These are phyloP conservation scores for Mucor irregularis DNA, from an alignment of 371 early-diverging fungal species.

Conservation along the genomic window DNA sequence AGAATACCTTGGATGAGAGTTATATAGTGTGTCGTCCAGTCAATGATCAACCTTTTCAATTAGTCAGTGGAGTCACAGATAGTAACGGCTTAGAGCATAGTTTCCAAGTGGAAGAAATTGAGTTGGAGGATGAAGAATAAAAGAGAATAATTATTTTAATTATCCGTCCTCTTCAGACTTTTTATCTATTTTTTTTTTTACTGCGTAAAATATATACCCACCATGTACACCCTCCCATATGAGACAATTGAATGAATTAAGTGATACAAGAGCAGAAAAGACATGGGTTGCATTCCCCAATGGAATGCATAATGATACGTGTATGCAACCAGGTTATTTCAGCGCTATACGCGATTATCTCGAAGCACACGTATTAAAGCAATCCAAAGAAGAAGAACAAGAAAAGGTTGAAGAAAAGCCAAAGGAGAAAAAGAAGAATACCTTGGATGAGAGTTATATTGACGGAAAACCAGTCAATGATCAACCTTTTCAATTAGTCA, in stretches of 20 bases:
- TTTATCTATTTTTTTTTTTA: too few relatives aligned
- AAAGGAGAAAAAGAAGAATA: slow-evolving; percentile 10
- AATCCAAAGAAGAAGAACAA: too few relatives aligned
- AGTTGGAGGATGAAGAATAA: slow-evolving; percentile 16
- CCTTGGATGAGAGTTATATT: slow-evolving; percentile 19
- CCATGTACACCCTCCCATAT: slow-evolving; percentile 89
- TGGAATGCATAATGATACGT: slow-evolving; percentile 94
- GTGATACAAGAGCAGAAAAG: slow-evolving; percentile 54
- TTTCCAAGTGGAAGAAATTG: slow-evolving; percentile 21
- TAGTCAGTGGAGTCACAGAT: slow-evolving; percentile 43
- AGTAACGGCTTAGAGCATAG: slow-evolving; percentile 35
- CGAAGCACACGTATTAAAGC: slow-evolving; percentile 22
- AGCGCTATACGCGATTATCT: slow-evolving; percentile 61
- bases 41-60: slow-evolving; percentile 26
- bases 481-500: slow-evolving; percentile 35
- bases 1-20: slow-evolving; percentile 14
- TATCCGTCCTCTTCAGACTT: too few relatives aligned
- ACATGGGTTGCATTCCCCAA: slow-evolving; percentile 62
- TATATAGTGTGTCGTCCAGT: slow-evolving; percentile 21
- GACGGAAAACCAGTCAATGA: slow-evolving; percentile 17
- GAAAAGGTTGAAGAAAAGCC: neutral
- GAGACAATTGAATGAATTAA: slow-evolving; percentile 66
- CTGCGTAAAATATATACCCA: too few relatives aligned
- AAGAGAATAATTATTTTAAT: too few relatives aligned
- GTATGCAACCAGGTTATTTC: slow-evolving; percentile 85